phyloP scores from a whole-genome alignment of 768 basidiomycete species.

The Boletus rufocinnamomeus region DNA sequence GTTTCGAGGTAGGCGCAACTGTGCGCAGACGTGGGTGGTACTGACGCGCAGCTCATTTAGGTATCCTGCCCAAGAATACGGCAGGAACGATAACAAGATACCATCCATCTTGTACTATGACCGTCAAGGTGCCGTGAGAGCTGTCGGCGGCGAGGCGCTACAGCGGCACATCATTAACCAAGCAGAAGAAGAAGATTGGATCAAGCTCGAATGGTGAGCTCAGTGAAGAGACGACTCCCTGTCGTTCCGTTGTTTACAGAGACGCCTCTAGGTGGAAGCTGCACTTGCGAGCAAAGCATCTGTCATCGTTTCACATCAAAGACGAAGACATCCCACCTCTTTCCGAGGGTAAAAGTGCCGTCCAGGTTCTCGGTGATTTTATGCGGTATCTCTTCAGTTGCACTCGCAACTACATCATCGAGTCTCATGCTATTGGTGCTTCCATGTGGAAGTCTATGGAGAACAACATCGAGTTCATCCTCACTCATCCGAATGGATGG shows the following conservation, averaged over 20 bases:
- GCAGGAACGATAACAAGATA: too few species aligned
- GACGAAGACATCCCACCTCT: constrained; percentile 28
- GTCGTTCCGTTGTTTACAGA: background rate
- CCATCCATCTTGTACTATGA: too few species aligned
- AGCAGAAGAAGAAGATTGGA: too few species aligned
- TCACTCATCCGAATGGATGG: constrained; percentile 37
- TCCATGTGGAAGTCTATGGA: constrained; percentile 28
- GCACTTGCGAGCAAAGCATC: constrained; percentile 35
- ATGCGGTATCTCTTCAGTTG: constrained; percentile 31
- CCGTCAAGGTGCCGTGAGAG: too few species aligned
- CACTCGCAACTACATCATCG: constrained; percentile 24
- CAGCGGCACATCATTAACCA: too few species aligned
- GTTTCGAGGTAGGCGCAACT: constrained; percentile 27
- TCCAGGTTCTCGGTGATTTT: constrained; percentile 30
- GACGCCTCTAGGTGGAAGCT: constrained; percentile 33
- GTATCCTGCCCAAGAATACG: constrained; percentile 49
- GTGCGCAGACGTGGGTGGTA: background rate
- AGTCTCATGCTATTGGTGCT: constrained; percentile 31
- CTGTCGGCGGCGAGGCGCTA: too few species aligned
- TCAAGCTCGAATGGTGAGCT: constrained; percentile 43
- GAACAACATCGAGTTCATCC: constrained; percentile 23
- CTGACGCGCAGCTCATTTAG: constrained; percentile 25
- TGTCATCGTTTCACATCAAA: constrained; percentile 25
- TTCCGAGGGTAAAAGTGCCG: constrained; percentile 20
- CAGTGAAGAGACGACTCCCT: too few species aligned